Conservation (phyloP, 441 rosid genomes). For the Daphne laureola region DNA sequence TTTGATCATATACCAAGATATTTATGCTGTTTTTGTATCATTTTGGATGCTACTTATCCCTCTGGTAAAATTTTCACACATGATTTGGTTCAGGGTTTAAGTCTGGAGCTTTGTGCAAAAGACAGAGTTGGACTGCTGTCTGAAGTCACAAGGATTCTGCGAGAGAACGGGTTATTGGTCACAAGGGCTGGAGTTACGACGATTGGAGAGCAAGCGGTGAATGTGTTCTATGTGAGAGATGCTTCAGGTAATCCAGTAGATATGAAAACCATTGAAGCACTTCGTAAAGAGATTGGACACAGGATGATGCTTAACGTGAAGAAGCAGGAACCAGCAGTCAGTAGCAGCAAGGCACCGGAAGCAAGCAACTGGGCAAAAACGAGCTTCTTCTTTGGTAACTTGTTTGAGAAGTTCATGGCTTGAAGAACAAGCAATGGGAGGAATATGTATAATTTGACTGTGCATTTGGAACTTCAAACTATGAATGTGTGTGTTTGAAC, state of each 20-base stretch:
- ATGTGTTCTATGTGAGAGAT: conserved; percentile 71
- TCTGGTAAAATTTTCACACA: too few species aligned
- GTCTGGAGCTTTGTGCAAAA: conserved; percentile 81
- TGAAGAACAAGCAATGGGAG: conserved; percentile 14
- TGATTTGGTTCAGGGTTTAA: conserved; percentile 47
- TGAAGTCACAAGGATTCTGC: conserved; percentile 67
- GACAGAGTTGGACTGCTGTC: conserved; percentile 83
- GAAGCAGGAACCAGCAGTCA: conserved; percentile 35
- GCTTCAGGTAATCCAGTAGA: conserved; percentile 78
- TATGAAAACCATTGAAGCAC: conserved; percentile 60
- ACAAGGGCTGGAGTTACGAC: conserved; percentile 80
- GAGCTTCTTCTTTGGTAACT: conserved; percentile 77
- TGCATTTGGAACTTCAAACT: conserved; percentile 12
- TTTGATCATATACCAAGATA: too few species aligned
- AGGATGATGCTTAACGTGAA: conserved; percentile 69
- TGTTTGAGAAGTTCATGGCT: conserved; percentile 70
- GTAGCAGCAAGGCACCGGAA: conserved; percentile 32
- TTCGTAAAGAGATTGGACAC: conserved; percentile 68
- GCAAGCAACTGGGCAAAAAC: conserved; percentile 63
- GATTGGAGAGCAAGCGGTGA: conserved; percentile 63
- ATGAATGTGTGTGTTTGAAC: not conserved
- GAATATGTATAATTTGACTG: conserved; percentile 13
- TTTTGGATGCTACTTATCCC: too few species aligned
- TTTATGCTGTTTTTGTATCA: too few species aligned
- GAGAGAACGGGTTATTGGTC: conserved; percentile 75